Base-by-base conservation (phyloP, 768 basidiomycete species). In the Termitomyces sp. region DNA sequence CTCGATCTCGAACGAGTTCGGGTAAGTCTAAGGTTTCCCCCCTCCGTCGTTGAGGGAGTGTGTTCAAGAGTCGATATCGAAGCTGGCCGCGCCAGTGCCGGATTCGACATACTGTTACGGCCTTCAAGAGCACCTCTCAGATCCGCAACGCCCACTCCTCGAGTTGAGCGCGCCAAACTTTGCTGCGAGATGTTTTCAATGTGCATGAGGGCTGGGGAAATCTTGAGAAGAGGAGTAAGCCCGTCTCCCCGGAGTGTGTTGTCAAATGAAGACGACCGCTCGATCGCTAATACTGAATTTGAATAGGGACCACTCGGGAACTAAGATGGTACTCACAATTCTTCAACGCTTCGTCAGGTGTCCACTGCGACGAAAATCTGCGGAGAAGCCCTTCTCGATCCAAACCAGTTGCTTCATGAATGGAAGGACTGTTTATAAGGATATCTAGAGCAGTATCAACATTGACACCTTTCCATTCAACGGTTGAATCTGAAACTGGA, bases 101-200 rank as follows among this genome's bases (percentile, higher is more conserved):
- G 82, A 68, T 91, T 93, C 16, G 91, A 92, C 81, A 89, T 83
- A 67, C 88, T 90, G 64, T 83, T 85, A 40, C 91, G 84, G 22
- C 92, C 92, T 74, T 93, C 91, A 4, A 97, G 74, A 4, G 95
- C 95, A 64, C 95, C 93, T 53, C 93, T 81, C 33, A 97, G 79
- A 68, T 95, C 93, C 1, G 84, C 86, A 24, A 96, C 93, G 24
- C 94, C 95, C 16, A 96, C 86, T 0, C 88, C 88, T 58, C 88
- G 82, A 3, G 84, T 83, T 4, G 91, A 89, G 56, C 91, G 82
- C 20, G 89, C 82, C 56, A 96, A 73, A 66, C 91, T 93, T 68
- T 91, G 90, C 56, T 93, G 77, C 6, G 95, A 96, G 34, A 92
- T 77, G 69, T 96, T 96, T 65, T 95, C 91, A 53, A 91, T 90